Base-by-base conservation (phyloP, 2,329 filamentous ascomycete species). In the Pyrenochaeta sp. region DNA sequence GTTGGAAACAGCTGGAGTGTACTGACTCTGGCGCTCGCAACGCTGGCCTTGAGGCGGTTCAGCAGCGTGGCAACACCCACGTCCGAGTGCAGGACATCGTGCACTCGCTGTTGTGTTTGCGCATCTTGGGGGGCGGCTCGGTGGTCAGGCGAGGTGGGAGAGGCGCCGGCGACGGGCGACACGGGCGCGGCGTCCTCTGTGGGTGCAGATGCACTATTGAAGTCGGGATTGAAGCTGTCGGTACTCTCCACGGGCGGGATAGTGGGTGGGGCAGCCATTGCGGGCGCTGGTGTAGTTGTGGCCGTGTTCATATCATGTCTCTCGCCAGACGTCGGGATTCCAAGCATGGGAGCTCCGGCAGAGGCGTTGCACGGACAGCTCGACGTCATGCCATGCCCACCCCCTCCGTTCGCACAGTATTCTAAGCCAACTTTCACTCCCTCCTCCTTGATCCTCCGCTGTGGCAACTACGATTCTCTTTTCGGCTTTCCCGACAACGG, bases 1-100 rank as follows among this genome's bases (percentile, higher is more conserved):
- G 9, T 43, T 18, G 18, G 18, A 41, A 50, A 49, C 23, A 36
- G 37, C 40, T 35, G 46, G 36, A 35, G 32, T 36, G 20, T 17
- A 76, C 81, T 48, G 69, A 86, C 84, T 67, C 81, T 80, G 21
- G 85, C 84, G 51, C 86, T 88, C 48, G 85, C 82, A 61, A 88
- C 84, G 73, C 85, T 88, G 69, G 88, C 86, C 75, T 88, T 89
- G 58, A 89, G 75, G 33, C 86, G 82, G 63, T 80, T 83, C 49
- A 89, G 77, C 47, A 89, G 80, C 7, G 85, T 87, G 53, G 78
- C 83, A 49, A 88, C 80, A 48, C 86, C 86, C 63, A 88, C 86
- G 56, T 82, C 79, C 14, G 79, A 82, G 69, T 81, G 77, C 54
- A 82, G 64, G 42, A 82, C 78, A 49, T 79, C 75, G 18, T 81